Evolutionary conservation across 2,329 filamentous ascomycete species (phyloP).

Genomic region (Calonectria leucothoes): DNA sequence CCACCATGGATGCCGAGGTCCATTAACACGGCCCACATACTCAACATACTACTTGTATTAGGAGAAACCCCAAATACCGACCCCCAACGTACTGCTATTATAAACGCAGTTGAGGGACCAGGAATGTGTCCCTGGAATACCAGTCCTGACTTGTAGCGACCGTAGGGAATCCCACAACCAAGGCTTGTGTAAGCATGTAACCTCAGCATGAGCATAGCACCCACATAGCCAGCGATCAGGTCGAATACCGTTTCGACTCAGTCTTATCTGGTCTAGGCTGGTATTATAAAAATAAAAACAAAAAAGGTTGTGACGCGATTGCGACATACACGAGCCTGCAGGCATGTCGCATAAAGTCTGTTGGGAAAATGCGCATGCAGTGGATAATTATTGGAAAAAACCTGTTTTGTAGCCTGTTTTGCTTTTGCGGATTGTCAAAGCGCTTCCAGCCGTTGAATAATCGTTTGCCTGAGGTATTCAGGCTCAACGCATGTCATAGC

Average conservation of each 20-base stretch:
- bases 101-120: too few species aligned
- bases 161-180: too few species aligned
- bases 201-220: not conserved
- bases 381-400: not conserved
- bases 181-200: not conserved
- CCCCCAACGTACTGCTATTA: not conserved
- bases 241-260: not conserved
- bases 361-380: not conserved
- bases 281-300: too few species aligned
- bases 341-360: not conserved
- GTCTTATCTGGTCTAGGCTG: not conserved
- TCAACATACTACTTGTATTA: not conserved
- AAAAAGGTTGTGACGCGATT: not conserved
- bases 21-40: slow-evolving; percentile 72
- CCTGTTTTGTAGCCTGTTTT: not conserved
- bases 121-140: not conserved
- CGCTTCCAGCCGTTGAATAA: not conserved
- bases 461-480: slow-evolving; percentile 4
- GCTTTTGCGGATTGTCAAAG: not conserved
- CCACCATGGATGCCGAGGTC: slow-evolving; percentile 74
- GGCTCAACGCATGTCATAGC: not conserved
- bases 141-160: too few species aligned
- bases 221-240: not conserved
- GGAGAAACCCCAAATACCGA: too few species aligned
- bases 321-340: not conserved